phyloP scores from a whole-genome alignment of 1,284 basidiomycete genomes.

The Leccinum colubrinum region DNA sequence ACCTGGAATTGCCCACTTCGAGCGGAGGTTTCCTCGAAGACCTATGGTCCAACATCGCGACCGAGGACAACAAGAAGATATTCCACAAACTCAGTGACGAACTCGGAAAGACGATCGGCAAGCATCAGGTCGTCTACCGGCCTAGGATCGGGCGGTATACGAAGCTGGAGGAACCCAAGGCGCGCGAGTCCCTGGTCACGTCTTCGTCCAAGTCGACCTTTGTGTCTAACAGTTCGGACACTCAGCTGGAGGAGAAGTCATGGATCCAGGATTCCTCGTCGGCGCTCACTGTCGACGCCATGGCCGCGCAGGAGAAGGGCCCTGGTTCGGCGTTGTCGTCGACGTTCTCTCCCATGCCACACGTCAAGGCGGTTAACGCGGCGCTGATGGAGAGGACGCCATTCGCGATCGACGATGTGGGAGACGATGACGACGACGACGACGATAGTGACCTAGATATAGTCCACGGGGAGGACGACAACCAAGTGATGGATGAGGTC shows the following conservation, averaged over 20 bases:
- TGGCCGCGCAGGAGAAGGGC: slow-evolving; percentile 24
- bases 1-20: slow-evolving; percentile 58
- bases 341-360: slow-evolving; percentile 53
- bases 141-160: slow-evolving; percentile 88
- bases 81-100: slow-evolving; percentile 90
- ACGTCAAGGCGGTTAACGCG: slow-evolving; percentile 78
- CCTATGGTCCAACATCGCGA: slow-evolving; percentile 84
- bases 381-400: slow-evolving; percentile 87
- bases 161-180: slow-evolving; percentile 80
- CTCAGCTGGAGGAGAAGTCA: slow-evolving; percentile 7
- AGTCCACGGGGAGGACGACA: slow-evolving; percentile 61
- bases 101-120: slow-evolving; percentile 90
- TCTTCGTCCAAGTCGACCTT: slow-evolving; percentile 55
- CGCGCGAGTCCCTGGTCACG: slow-evolving; percentile 82
- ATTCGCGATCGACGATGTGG: slow-evolving; percentile 92
- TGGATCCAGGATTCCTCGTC: slow-evolving; percentile 38
- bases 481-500: slow-evolving; percentile 88
- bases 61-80: slow-evolving; percentile 84
- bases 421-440: slow-evolving; percentile 39
- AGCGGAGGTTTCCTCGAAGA: slow-evolving; percentile 75
- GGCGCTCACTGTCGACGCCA: slow-evolving; percentile 38
- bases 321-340: slow-evolving; percentile 33
- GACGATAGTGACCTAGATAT: slow-evolving; percentile 38
- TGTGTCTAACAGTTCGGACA: slow-evolving; percentile 21
- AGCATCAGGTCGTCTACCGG: slow-evolving; percentile 78